Percentiles rank a stretch among this genome's conserved stretches.
Evolutionary conservation across 768 basidiomycete species (phyloP).

Genomic region (Chiua virens): DNA sequence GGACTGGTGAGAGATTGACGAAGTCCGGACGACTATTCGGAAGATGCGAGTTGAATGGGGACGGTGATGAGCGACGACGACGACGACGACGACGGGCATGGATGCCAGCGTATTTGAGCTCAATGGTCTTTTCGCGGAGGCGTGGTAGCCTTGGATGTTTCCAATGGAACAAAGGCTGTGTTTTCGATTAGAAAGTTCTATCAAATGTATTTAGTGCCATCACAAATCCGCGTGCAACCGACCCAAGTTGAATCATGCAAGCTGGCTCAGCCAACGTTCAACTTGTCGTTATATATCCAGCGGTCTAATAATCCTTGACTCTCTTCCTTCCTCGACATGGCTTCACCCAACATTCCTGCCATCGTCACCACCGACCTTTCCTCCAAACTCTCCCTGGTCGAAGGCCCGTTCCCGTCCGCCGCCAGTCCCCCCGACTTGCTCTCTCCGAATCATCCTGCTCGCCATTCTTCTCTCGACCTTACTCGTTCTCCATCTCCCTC

Average conservation of each 20-base stretch:
- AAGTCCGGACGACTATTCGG: too few relatives aligned
- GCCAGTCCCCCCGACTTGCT: constrained; percentile 17
- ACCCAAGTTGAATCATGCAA: neutral
- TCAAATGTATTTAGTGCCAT: too few relatives aligned
- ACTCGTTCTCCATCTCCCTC: constrained; percentile 31
- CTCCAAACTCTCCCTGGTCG: constrained; percentile 26
- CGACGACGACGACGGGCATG: too few relatives aligned
- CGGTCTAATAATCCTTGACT: neutral
- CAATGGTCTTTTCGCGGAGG: neutral
- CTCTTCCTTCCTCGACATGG: constrained; percentile 12
- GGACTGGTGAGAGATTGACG: constrained; percentile 8
- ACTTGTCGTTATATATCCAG: constrained; percentile 9
- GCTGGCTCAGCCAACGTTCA: neutral
- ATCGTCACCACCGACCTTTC: constrained; percentile 38
- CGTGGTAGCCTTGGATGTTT: constrained; percentile 10
- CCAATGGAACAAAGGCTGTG: constrained; percentile 28
- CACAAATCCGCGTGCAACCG: too few relatives aligned
- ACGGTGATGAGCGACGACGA: too few relatives aligned
- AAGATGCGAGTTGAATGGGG: too few relatives aligned
- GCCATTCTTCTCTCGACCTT: constrained; percentile 31
- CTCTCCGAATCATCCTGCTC: constrained; percentile 18
- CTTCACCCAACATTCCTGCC: constrained; percentile 30
- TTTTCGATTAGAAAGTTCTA: constrained; percentile 31
- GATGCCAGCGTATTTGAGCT: too few relatives aligned
- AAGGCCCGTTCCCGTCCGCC: neutral